Percentiles rank a stretch among this genome's conserved stretches.
phyloP scores from a whole-genome alignment of 1,284 basidiomycete species.

The Fomitopsis betulina region DNA sequence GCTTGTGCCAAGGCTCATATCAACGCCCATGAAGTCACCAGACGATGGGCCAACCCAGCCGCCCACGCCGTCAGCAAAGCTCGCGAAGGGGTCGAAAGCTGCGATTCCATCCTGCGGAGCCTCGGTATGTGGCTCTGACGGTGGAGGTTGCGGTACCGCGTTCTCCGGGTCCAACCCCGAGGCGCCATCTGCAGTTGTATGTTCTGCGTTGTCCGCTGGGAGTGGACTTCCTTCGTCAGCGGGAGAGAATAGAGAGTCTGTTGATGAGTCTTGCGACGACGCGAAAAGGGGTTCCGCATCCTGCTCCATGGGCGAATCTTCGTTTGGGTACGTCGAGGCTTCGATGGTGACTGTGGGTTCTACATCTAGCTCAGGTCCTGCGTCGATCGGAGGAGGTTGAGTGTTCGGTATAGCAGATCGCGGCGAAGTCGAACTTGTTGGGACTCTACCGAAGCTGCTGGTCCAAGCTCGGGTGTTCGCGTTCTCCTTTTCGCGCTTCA shows the following conservation, averaged over 20 bases:
- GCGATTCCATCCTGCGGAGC: neutral
- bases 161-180: neutral
- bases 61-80: conserved; percentile 13
- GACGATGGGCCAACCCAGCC: conserved; percentile 37
- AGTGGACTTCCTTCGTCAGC: conserved; percentile 13
- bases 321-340: neutral
- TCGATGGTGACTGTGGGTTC: neutral
- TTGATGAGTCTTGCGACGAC: conserved; percentile 17
- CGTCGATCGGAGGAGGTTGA: neutral
- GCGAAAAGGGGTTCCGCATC: conserved; percentile 4
- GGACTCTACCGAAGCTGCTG: conserved; percentile 1
- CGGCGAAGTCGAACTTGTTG: neutral
- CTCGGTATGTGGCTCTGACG: neutral
- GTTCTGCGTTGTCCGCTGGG: conserved; percentile 10
- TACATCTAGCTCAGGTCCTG: neutral
- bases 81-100: conserved; percentile 19
- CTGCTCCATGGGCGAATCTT: conserved; percentile 2
- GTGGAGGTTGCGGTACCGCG: neutral
- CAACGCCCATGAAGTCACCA: conserved; percentile 41
- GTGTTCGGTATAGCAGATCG: neutral
- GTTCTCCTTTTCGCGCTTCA: conserved; percentile 51
- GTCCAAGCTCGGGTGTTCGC: conserved; percentile 3
- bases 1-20: conserved; percentile 31
- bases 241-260: conserved; percentile 20
- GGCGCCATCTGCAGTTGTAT: neutral